Base-by-base conservation (phyloP, 768 basidiomycete species). In the Cystobasidium ongulense region DNA sequence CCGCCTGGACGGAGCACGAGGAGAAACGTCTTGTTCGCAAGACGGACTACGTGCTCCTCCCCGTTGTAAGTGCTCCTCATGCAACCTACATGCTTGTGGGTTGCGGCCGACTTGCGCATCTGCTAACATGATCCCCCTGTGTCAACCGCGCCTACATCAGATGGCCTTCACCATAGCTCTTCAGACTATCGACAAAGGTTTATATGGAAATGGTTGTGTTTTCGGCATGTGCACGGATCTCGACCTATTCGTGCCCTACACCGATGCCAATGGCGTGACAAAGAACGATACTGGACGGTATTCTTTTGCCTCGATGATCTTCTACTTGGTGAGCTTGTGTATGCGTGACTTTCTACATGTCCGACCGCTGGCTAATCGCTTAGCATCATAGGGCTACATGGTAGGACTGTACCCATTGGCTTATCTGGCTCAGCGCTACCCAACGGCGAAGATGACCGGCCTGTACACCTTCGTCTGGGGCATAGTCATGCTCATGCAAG, bases 401-500 rank as follows among this genome's bases (percentile, higher is more conserved):
- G 61, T 39, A 7, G 61, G 61, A 18, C n/a, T 63, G 10, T 63
- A 63, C 23, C 61, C 61, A 7, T 36, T 63, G 36, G 61, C 61
- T 11, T 63, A 33, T 23, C 36, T 63, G 11, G 61, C 61, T 13
- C 61, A 63, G 23, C 61, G 61, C 23, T 63, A 13, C 61, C 29
- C 29, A 5, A 63, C 36, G 8, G 61, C 61, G 8, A 63, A 63
- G 23, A 63, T 63, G 61, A 63, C 61, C 23, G 61, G 61, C n/a
- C 61, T 63, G 11, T 63, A 63, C 61, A 63, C 61, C 36, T 39
- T 63, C 36, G 31, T 63, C 10, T 63, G 61, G 61, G 61, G 61
- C 8, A 63, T 63, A 27, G 36, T 63, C 27, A 31, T 63, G 31
- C 29, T 63, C 8, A 11, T 63, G 13, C 61, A 63, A 63, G 5